These are phyloP conservation scores for Bipolaris gigantea DNA, from an alignment of 2,329 filamentous ascomycete genomes.

Conservation along the genomic window DNA sequence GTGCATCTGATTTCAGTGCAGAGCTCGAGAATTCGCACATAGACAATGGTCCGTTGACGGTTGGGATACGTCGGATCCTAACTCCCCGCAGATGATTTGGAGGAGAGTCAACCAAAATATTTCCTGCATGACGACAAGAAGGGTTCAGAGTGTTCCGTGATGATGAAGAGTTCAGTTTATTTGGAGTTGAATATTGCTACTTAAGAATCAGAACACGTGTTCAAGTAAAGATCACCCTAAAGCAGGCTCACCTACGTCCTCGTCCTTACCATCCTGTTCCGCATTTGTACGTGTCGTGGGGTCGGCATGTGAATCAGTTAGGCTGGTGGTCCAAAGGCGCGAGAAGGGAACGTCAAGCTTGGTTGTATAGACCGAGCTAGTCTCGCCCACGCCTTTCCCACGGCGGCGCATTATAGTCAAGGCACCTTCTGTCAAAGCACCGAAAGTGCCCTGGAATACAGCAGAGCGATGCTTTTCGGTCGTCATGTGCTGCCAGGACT, in stretches of 20 bases:
- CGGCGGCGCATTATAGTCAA: conserved; percentile 28
- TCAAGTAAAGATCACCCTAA: not conserved
- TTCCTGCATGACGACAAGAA: not conserved
- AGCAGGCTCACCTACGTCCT: conserved; percentile 17
- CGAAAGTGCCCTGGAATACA: conserved; percentile 55
- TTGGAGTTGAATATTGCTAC: conserved; percentile 4
- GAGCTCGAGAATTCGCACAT: not conserved
- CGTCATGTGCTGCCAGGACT: conserved; percentile 23
- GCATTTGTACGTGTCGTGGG: not conserved
- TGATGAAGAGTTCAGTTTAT: not conserved
- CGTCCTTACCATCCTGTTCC: not conserved
- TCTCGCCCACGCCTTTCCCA: not conserved
- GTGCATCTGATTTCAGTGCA: not conserved
- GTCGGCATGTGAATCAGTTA: not conserved
- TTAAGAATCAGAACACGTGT: conserved; percentile 11
- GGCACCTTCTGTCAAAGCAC: conserved; percentile 63
- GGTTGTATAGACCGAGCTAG: conserved; percentile 31
- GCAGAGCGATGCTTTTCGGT: conserved; percentile 16
- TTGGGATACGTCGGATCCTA: not conserved
- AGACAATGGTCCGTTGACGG: not conserved
- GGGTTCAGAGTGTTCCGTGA: not conserved
- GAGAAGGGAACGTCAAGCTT: conserved; percentile 56
- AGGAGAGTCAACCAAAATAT: not conserved
- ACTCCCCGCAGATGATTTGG: not conserved
- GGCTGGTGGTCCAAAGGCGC: conserved; percentile 30